Percentiles rank a stretch among this genome's conserved stretches.
phyloP scores from a whole-genome alignment of 1,284 basidiomycete genomes.

The Anthracocystis panici-leucophaei region DNA sequence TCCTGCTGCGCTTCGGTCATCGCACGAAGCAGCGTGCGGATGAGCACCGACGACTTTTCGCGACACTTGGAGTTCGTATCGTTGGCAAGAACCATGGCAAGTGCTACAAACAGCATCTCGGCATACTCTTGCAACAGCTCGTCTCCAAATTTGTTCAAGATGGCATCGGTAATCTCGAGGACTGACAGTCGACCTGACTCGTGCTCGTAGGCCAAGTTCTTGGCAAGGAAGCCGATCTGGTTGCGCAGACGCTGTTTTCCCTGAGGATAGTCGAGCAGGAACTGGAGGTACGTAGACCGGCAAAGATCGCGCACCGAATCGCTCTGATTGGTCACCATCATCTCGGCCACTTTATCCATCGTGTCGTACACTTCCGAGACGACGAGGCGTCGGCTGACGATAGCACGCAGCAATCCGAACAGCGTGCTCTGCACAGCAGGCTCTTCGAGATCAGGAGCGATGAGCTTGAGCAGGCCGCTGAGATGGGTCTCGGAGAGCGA shows the following conservation, averaged over 20 bases:
- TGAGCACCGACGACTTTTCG: slow-evolving; percentile 84
- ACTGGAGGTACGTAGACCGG: slow-evolving; percentile 88
- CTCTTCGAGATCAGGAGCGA: slow-evolving; percentile 93
- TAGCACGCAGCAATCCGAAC: slow-evolving; percentile 90
- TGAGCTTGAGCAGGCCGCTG: slow-evolving; percentile 84
- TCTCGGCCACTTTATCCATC: slow-evolving; percentile 93
- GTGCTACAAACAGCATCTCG: slow-evolving; percentile 89
- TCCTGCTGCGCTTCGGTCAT: slow-evolving; percentile 77
- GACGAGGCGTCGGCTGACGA: slow-evolving; percentile 89
- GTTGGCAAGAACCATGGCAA: slow-evolving; percentile 93
- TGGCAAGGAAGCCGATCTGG: slow-evolving; percentile 91
- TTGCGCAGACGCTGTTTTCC: slow-evolving; percentile 88
- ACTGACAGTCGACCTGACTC: slow-evolving; percentile 92
- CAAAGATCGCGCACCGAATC: slow-evolving; percentile 90
- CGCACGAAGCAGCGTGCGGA: slow-evolving; percentile 80
- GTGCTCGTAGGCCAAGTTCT: slow-evolving; percentile 90
- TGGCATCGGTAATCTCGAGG: slow-evolving; percentile 86
- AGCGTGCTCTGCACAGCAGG: slow-evolving; percentile 83
- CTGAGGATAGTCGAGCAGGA: slow-evolving; percentile 97
- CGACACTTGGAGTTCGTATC: slow-evolving; percentile 90
- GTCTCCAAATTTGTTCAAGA: slow-evolving; percentile 86
- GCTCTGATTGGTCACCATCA: slow-evolving; percentile 94
- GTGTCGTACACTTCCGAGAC: slow-evolving; percentile 97
- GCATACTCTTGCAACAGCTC: slow-evolving; percentile 83
- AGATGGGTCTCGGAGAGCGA: slow-evolving; percentile 91